A percentile compares a stretch with the other conserved stretches of the same genome.
Conservation (phyloP, 2,329 filamentous ascomycete genomes). For the Aureobasidium sp. region DNA sequence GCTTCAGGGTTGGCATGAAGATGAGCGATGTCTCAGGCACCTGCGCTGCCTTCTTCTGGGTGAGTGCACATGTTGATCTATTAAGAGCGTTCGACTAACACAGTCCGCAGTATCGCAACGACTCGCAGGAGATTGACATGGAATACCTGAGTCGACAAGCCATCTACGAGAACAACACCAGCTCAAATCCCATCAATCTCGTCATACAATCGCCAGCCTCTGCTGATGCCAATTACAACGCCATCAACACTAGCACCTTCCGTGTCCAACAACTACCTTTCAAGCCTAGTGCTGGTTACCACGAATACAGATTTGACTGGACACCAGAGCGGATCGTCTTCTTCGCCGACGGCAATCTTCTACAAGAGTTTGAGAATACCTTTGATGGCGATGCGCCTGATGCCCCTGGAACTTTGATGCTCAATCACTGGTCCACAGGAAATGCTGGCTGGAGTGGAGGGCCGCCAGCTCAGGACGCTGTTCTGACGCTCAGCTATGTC, state of each 20-base stretch:
- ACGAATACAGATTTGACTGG: slow-evolving; percentile 78
- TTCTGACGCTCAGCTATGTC: slow-evolving; percentile 60
- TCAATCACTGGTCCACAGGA: slow-evolving; percentile 75
- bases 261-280: slow-evolving; percentile 55
- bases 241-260: slow-evolving; percentile 53
- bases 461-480: slow-evolving; percentile 57
- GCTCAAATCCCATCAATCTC: slow-evolving; percentile 57
- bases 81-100: neutral
- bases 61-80: slow-evolving; percentile 31
- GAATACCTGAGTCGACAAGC: slow-evolving; percentile 64
- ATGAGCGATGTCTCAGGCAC: slow-evolving; percentile 56
- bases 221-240: slow-evolving; percentile 54
- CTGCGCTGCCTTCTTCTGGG: slow-evolving; percentile 75
- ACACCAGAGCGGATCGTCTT: slow-evolving; percentile 56
- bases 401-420: slow-evolving; percentile 56
- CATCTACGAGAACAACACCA: slow-evolving; percentile 22
- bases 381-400: slow-evolving; percentile 39
- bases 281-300: slow-evolving; percentile 57
- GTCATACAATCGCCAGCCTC: slow-evolving; percentile 65
- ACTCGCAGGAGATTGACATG: slow-evolving; percentile 75
- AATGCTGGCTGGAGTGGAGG: slow-evolving; percentile 64
- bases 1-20: slow-evolving; percentile 62
- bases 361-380: slow-evolving; percentile 50
- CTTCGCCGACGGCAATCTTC: slow-evolving; percentile 56
- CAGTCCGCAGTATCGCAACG: slow-evolving; percentile 59